Evolutionary conservation across 176 grass and related monocot species (phyloP).

Genomic region (Cenchrus fungigraminus): DNA sequence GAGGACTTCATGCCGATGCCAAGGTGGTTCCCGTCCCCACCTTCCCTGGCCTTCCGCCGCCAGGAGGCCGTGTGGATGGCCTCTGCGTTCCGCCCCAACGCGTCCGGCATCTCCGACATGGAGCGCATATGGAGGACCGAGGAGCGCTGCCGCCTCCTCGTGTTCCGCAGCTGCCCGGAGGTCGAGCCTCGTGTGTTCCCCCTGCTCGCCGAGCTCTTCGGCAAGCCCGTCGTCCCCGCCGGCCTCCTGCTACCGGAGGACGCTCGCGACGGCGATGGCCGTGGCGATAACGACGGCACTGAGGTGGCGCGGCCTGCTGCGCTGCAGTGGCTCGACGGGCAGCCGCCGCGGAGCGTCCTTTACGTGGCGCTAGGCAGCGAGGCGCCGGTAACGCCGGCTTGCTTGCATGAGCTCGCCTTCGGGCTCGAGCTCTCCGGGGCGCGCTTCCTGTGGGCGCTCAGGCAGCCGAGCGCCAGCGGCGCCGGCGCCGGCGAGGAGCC

Average conservation of each 20-base stretch:
- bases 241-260: constrained; percentile 30
- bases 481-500: not conserved
- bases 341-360: constrained; percentile 22
- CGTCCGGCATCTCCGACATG: not conserved
- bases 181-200: constrained; percentile 29
- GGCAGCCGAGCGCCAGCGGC: not conserved
- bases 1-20: constrained; percentile 33
- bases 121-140: not conserved
- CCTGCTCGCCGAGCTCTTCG: not conserved
- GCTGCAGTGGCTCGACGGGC: constrained; percentile 40
- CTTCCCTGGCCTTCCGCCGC: constrained; percentile 28
- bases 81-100: not conserved
- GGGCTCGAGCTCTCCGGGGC: constrained; percentile 36
- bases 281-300: fast-evolving
- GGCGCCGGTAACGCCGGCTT: constrained; percentile 1
- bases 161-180: constrained; percentile 26
- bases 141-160: not conserved
- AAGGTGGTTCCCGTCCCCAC: constrained; percentile 22
- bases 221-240: constrained; percentile 34
- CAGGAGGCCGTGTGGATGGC: constrained; percentile 13
- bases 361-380: constrained; percentile 52
- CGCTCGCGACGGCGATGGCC: not conserved
- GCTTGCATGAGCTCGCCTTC: constrained; percentile 30
- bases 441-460: constrained; percentile 52
- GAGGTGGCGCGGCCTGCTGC: not conserved